Base-by-base conservation (phyloP, 495 filamentous ascomycete species). In the Endocarpon pusillum region DNA sequence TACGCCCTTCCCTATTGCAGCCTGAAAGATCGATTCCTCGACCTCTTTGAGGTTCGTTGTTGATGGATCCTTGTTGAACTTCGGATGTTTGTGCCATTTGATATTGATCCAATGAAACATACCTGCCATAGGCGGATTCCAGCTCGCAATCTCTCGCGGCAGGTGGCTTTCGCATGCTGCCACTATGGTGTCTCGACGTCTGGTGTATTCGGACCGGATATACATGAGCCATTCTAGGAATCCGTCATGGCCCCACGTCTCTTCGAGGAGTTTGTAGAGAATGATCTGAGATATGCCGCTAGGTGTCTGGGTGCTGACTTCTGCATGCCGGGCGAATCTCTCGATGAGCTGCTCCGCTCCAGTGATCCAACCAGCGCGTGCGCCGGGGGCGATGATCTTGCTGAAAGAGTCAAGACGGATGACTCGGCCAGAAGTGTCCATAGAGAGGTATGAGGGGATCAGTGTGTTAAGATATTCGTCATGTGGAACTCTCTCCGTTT, bases 31-130 rank as follows among this genome's bases (percentile, higher is more conserved):
- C 24, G 78, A 72, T 34, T 91, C 78, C 53, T 97, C 89, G 19
- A 96, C 75, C 9, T 69, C 67, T 14, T 71, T 53, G 41, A 79
- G 59, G 20, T 58, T 54, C 47, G 71, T 75, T n/a, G 52, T 62
- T 14, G 55, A 50, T 2, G 62, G 59, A 32, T 55, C 33, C 16
- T 50, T 53, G 10, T 31, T 5, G 28, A 5, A 31, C 19, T 56
- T 39, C 1, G 84, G 86, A 54, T 94, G 85, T 37, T 72, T 71
- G 19, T 55, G 61, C 56, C 73, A 76, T 47, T 89, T 68, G 12
- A 97, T 59, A 35, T 75, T 63, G 22, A 97, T 61, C 89, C 89
- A 94, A 47, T 82, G 76, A 66, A 97, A 97, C 89, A 97, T 97
- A 48, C 89, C 89, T n/a, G 89, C 86, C 22, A 66, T 64, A 2